Evolutionary conservation across 805 yeast species (phyloP), one percentile per base, ranked within the genome.

Genomic region (Ogataea salicorniae): DNA sequence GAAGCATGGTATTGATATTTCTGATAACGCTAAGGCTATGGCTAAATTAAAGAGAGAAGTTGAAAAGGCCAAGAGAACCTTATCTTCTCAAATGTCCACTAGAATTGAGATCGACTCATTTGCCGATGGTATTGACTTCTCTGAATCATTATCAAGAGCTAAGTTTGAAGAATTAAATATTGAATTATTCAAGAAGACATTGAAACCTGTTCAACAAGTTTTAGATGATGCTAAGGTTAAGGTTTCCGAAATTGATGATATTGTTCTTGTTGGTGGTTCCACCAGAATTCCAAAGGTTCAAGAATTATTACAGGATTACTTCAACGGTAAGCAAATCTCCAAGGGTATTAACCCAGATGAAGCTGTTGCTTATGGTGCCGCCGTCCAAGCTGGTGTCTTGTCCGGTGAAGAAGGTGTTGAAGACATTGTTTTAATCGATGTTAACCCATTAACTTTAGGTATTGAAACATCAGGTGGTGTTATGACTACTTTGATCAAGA

Each of bases 301-400:
- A 77, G 86, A 87, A 74, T 79, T 92, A 63, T 80, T 92, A 59
- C 95, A 92, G 74, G 79, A 84, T 56, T 90, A 73, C 80, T 92
- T 92, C 68, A 83, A 85, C 64, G 96, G 96, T 63, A 92, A 94
- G 80, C 90, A 90, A 74, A 92, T 95, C 57, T 88, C 96, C 59
- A 92, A 91, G 81, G 92, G 96, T 63, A 92, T 92, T 66, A 92
- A 92, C 78, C 98, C 99, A 55, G 99, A 92, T 75, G 99, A 92
- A 79, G 99, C 99, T 69, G 98, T 92, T 65, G 99, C 98, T 39
- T 92, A 84, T 63, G 99, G 99, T 81, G 98, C 98, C 52, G 97
- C 99, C 55, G 97, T 92, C 55, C 99, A 92, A 77, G 98, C 96
- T 49, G 98, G 98, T 77, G 95, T 92, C 60, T 76, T 92, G 57